Evolutionary conservation across 257 asterid species (phyloP), one percentile per base, ranked within the genome.

Genomic region (Cordia subcordata): DNA sequence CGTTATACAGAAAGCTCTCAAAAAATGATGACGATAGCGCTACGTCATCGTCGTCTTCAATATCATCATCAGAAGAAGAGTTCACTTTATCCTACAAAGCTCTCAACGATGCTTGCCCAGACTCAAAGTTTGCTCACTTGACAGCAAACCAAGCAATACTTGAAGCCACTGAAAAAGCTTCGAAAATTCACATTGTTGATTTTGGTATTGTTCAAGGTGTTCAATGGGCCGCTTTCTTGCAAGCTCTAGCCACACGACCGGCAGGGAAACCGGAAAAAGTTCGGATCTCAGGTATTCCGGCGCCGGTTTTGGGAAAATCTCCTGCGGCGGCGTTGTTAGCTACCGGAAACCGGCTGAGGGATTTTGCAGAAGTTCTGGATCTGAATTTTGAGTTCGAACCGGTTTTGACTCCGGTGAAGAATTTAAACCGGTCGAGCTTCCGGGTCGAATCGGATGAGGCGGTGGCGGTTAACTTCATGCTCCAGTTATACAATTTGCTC

Each of bases 161-260:
- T 0, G 97, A 93, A 63, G 92, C 96, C 33, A 89, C 94, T 5
- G 92, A 85, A 53, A 76, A 66, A 11, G 82, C 77, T 22, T 54
- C 20, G 27, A 81, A 72, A 69, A 93, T 93, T 63, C 99, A 86
- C 81, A 81, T 93, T 14, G 79, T 93, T 10, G 99, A 93, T 81
- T 93, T 93, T 32, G 99, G 99, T 11, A 86, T 93, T 42, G 90
- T 83, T 20, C 97, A 89, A 52, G 99, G 99, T 8, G 79, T 93
- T 62, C 99, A 93, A 53, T 93, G 99, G 99, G 97, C 99, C 1
- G 97, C 97, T 8, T 83, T 93, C 11, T 77, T 93, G 67, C 99
- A 93, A 56, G 99, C 96, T n/a, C 51, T 93, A 17, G 97, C 97
- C 0, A 86, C 95, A 62, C 83, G 99, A 39, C 84, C 96, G 20